Evolutionary conservation across 495 filamentous ascomycete genomes (phyloP).

Genomic region (Neurospora pannonica): DNA sequence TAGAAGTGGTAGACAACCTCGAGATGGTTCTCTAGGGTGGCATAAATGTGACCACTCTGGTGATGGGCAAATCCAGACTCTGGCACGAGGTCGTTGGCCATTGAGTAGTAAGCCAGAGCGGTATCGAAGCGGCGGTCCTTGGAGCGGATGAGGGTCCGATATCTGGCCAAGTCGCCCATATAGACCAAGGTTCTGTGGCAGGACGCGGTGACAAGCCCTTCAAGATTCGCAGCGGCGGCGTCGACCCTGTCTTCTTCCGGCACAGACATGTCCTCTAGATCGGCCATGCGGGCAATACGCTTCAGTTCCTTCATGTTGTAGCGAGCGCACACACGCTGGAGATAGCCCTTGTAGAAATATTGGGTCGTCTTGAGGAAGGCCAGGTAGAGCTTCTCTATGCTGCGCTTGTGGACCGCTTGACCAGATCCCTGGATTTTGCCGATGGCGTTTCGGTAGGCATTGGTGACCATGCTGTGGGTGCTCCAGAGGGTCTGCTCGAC

Average conservation of each 20-base stretch:
- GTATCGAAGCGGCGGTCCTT: constrained; percentile 69
- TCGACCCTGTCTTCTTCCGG: constrained; percentile 29
- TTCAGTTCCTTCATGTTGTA: constrained; percentile 67
- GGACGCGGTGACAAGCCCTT: constrained; percentile 52
- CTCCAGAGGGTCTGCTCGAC: constrained; percentile 71
- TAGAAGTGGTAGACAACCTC: constrained; percentile 84
- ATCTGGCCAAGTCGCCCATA: constrained; percentile 85
- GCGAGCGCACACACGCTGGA: constrained; percentile 65
- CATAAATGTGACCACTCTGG: constrained; percentile 77
- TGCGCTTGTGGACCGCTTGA: constrained; percentile 66
- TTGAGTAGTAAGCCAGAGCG: constrained; percentile 73
- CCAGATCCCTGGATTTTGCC: constrained; percentile 35
- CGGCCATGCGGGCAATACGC: constrained; percentile 58
- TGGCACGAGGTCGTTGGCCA: constrained; percentile 72
- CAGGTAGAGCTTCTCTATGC: constrained; percentile 67
- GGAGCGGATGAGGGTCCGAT: constrained; percentile 45
- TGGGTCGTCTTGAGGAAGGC: constrained; percentile 79
- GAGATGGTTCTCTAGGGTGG: constrained; percentile 65
- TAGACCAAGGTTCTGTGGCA: constrained; percentile 79
- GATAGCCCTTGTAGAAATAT: constrained; percentile 75
- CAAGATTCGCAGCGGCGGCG: constrained; percentile 36
- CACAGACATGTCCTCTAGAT: constrained; percentile 37
- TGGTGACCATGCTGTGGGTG: constrained; percentile 66
- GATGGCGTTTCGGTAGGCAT: constrained; percentile 57
- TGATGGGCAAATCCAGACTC: constrained; percentile 74